Evolutionary conservation across 164 flowering plant species (phyloP), one percentile per base, ranked within the genome.

Genomic region (Chimonanthus salicifolius): DNA sequence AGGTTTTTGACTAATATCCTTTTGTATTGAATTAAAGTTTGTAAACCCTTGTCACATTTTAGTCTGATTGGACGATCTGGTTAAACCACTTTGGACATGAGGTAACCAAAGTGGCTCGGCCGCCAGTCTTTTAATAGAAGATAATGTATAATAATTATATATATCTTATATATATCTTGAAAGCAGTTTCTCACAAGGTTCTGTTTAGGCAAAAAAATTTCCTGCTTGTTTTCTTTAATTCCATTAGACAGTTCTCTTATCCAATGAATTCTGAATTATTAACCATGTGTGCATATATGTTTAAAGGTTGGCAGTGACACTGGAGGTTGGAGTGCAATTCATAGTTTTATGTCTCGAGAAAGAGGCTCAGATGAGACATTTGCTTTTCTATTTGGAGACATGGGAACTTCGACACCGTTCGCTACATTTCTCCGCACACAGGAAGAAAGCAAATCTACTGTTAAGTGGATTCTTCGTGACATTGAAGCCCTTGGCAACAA

Each of bases 321-420:
- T 16, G 83, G 85, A 58, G 97, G 98, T 47, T 96, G 99, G 99
- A 94, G 97, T 77, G 47, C 43, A 15, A 86, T 78, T 6, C 82
- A 80, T 70, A 96, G 85, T 77, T 96, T 94, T 74, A 75, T 92
- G 64, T 86, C 97, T 8, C 82, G 88, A 13, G 76, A 86, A 69
- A 76, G 49, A 58, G 88, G 87, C 47, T 85, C 95, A 3, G 87
- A 83, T 72, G 95, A 94, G 77, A 88, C 95, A 2, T 72, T 80
- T 73, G 98, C 97, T 43, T 96, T 94, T 80, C 77, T 96, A 43
- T 94, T 89, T 71, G 99, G 98, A 8, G 99, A 96, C 71, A 89
- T 96, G 98, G 99, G 99, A 54, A 82, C 97, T 67, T 84, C 95
- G 47, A 83, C 91, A 33, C 95, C 97, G 3, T 96, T 91, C 77